Conservation (phyloP, 2,329 filamentous ascomycete species). For the Didymella glomerata region DNA sequence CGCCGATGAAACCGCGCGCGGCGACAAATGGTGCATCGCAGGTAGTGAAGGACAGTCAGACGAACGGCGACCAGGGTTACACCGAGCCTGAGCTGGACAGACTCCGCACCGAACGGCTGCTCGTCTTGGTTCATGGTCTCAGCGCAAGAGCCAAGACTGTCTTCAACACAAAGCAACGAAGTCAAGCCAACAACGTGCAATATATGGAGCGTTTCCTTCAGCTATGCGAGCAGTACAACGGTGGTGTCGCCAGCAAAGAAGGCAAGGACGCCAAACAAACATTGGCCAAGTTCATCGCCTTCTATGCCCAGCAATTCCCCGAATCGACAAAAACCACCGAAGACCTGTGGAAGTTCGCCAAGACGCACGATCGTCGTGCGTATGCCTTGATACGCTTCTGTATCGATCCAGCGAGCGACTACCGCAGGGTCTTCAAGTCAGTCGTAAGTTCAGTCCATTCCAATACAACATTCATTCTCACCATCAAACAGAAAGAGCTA, state of each 20-base stretch:
- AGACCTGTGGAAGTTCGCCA: slow-evolving; percentile 90
- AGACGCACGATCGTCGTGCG: slow-evolving; percentile 85
- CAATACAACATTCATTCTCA: slow-evolving; percentile 18
- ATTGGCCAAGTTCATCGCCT: slow-evolving; percentile 76
- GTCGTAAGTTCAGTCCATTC: slow-evolving; percentile 57
- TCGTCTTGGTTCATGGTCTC: slow-evolving; percentile 81
- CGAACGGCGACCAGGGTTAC: slow-evolving; percentile 54
- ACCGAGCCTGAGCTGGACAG: slow-evolving; percentile 70
- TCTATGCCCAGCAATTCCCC: slow-evolving; percentile 77
- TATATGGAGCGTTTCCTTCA: slow-evolving; percentile 80
- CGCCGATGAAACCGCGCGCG: slow-evolving; percentile 69
- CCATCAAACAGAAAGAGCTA: slow-evolving; percentile 70
- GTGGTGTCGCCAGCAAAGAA: slow-evolving; percentile 79
- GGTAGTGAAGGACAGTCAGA: slow-evolving; percentile 66
- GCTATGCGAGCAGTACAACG: slow-evolving; percentile 89
- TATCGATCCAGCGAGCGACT: slow-evolving; percentile 86
- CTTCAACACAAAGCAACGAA: slow-evolving; percentile 84
- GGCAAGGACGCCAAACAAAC: slow-evolving; percentile 72
- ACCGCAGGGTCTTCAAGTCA: slow-evolving; percentile 87
- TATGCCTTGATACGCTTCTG: slow-evolving; percentile 91
- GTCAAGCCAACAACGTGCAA: slow-evolving; percentile 77
- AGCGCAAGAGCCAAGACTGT: slow-evolving; percentile 82
- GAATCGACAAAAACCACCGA: slow-evolving; percentile 75
- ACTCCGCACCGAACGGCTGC: slow-evolving; percentile 82
- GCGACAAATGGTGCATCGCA: slow-evolving; percentile 65